Conservation (phyloP, 345 rosid genomes). For the Viola odorata region DNA sequence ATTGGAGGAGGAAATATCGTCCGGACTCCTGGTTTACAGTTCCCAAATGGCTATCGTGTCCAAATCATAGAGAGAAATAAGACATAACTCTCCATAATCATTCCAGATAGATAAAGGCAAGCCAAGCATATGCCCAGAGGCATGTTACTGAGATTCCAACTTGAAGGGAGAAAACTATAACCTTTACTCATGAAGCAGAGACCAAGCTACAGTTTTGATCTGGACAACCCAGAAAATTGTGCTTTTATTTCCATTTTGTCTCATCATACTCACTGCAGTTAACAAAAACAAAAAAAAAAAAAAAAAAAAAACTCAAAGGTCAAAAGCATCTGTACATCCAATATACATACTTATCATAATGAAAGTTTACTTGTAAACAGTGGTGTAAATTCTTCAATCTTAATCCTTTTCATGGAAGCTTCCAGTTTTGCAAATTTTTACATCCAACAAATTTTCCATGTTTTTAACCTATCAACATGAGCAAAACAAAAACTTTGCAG, state of each 20-base stretch:
- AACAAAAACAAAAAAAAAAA: not conserved
- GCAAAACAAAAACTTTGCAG: too few species aligned
- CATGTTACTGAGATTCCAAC: not conserved
- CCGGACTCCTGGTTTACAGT: constrained; percentile 84
- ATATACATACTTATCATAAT: not conserved
- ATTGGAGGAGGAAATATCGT: constrained; percentile 65
- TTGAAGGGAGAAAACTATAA: not conserved
- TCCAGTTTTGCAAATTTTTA: not conserved
- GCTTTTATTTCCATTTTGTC: constrained; percentile 9
- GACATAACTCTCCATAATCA: constrained; percentile 10
- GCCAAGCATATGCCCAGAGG: not conserved
- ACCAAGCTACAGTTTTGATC: constrained; percentile 17
- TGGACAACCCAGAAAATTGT: constrained; percentile 11
- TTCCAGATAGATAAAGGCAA: constrained; percentile 8
- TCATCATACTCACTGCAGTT: constrained; percentile 2
- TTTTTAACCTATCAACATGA: not conserved
- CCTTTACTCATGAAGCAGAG: constrained; percentile 5
- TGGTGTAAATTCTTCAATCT: constrained; percentile 13
- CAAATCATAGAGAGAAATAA: constrained; percentile 40
- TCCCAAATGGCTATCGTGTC: constrained; percentile 70
- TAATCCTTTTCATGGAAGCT: constrained; percentile 4
- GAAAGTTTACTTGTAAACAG: constrained; percentile 6
- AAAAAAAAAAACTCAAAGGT: not conserved
- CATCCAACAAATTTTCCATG: not conserved
- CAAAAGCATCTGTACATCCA: not conserved